Conservation (phyloP, 163 green algal genomes). For the Prototheca wickerhamii region DNA sequence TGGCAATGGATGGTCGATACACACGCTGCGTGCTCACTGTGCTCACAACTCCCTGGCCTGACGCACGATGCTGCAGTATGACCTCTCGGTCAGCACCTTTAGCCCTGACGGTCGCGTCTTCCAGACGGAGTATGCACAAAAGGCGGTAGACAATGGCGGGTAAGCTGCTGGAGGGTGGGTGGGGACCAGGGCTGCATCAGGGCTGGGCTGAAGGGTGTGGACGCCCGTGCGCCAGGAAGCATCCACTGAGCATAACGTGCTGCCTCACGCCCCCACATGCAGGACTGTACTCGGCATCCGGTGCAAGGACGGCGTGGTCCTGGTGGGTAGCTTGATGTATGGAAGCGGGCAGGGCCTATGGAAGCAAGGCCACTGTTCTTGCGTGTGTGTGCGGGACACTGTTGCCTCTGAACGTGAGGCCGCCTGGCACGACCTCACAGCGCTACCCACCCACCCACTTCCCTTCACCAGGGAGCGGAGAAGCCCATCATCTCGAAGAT, state of each 20-base stretch:
- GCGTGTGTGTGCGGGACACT: background rate
- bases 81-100: conserved; percentile 93
- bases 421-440: background rate
- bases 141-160: conserved; percentile 96
- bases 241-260: background rate
- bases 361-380: background rate
- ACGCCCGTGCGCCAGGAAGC: background rate
- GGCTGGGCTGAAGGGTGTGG: background rate
- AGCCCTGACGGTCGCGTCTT: conserved; percentile 96
- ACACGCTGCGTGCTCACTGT: conserved; percentile 1
- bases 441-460: background rate
- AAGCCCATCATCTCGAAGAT: conserved; percentile 97
- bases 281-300: conserved; percentile 87
- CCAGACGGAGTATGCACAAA: conserved; percentile 97
- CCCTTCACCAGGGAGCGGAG: conserved; percentile 69
- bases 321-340: conserved; percentile 46
- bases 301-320: conserved; percentile 95
- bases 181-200: background rate
- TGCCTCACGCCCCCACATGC: conserved; percentile 14
- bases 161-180: conserved; percentile 24
- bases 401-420: background rate
- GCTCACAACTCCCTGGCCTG: background rate
- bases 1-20: background rate
- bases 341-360: background rate
- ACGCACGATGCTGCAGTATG: conserved; percentile 72